A percentile compares a stretch with the other conserved stretches of the same genome.
Conservation (phyloP, 768 basidiomycete species). For the Tricholomella constricta region DNA sequence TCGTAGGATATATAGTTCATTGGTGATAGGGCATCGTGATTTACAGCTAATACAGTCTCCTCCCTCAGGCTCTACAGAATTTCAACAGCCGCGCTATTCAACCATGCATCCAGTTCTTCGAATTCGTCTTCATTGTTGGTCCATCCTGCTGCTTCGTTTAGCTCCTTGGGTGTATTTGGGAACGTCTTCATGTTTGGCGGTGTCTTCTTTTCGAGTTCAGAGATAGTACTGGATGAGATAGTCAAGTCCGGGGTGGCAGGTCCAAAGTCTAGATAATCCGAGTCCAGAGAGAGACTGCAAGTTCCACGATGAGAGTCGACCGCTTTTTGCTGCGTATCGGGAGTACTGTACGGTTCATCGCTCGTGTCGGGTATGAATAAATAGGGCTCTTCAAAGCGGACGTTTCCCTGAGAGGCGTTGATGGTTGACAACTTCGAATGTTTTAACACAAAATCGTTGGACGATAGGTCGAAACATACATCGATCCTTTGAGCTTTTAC, state of each 20-base stretch:
- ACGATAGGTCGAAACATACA: background rate
- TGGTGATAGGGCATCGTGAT: background rate
- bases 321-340: background rate
- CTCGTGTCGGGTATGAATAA: constrained; percentile 6
- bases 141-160: constrained; percentile 3
- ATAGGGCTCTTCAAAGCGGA: background rate
- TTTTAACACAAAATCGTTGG: too few species aligned
- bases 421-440: too few species aligned
- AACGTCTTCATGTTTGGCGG: background rate
- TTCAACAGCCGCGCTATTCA: constrained; percentile 64
- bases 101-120: constrained; percentile 69
- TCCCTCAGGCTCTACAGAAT: constrained; percentile 35
- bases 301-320: background rate
- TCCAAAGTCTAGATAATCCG: constrained; percentile 14
- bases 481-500: background rate
- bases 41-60: background rate
- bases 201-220: background rate
- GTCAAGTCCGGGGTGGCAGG: constrained; percentile 4
- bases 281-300: constrained; percentile 26
- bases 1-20: constrained; percentile 12
- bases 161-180: background rate
- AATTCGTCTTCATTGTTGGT: constrained; percentile 46
- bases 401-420: background rate
- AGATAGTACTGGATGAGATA: background rate
- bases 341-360: constrained; percentile 1